phyloP scores from a whole-genome alignment of 306 rosid genomes.

The Cucumis hystrix region DNA sequence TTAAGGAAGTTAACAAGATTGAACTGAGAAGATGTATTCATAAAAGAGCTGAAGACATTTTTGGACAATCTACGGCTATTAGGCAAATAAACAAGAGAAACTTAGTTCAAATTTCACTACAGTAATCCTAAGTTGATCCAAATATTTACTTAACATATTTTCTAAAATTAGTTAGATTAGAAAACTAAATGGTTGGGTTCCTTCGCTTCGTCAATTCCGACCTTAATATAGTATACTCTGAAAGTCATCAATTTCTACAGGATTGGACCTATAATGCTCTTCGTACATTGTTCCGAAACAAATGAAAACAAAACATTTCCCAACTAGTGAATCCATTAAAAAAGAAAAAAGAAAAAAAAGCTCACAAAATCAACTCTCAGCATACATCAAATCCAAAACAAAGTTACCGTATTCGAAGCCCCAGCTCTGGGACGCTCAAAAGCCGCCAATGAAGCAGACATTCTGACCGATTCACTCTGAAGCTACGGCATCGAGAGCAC shows the following conservation, averaged over 20 bases:
- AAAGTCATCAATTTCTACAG: not conserved
- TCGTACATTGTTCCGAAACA: not conserved
- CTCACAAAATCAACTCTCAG: not conserved
- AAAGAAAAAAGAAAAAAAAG: no score
- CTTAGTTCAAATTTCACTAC: not conserved
- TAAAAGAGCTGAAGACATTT: not conserved
- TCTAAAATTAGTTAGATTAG: not conserved
- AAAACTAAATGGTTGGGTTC: not conserved
- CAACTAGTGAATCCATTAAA: not conserved
- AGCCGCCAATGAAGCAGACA: constrained; percentile 84
- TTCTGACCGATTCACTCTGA: constrained; percentile 24
- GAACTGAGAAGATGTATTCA: not conserved
- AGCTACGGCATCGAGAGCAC: constrained; percentile 27
- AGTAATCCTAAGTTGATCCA: not conserved
- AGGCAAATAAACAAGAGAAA: not conserved
- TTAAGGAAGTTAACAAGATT: not conserved
- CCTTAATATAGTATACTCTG: not conserved
- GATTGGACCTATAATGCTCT: not conserved
- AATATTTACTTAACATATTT: not conserved
- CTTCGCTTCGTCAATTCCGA: not conserved
- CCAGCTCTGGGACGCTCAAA: constrained; percentile 79
- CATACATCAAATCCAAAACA: not conserved
- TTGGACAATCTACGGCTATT: not conserved
- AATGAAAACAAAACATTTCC: not conserved
- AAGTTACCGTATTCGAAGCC: constrained; percentile 59